Percentiles rank a stretch among this genome's conserved stretches.
These are phyloP conservation scores for Hypoxylon lenormandii DNA, from an alignment of 495 filamentous ascomycete species.

Conservation along the genomic window DNA sequence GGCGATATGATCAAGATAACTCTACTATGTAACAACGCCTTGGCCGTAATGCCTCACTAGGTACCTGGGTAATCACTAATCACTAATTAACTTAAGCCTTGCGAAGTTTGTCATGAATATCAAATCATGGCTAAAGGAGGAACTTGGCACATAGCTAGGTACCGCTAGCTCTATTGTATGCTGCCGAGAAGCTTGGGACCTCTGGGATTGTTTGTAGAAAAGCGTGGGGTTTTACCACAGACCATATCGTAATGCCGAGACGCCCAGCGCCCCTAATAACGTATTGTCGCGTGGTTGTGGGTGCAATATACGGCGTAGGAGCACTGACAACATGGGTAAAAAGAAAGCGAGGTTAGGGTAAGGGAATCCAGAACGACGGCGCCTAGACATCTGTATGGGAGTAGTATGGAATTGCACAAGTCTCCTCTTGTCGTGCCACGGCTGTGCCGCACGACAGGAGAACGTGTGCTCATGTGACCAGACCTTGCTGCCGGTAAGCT, in stretches of 20 bases:
- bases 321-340: slow-evolving; percentile 17
- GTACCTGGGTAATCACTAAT: no score
- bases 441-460: slow-evolving; percentile 23
- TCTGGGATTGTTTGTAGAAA: slow-evolving; percentile 6
- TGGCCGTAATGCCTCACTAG: background rate
- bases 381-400: slow-evolving; percentile 10
- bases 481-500: slow-evolving; percentile 38
- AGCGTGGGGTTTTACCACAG: slow-evolving; percentile 24
- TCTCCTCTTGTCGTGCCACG: slow-evolving; percentile 10
- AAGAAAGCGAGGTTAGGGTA: no score
- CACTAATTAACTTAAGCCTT: background rate
- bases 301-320: slow-evolving; percentile 13
- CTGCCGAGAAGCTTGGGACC: slow-evolving; percentile 15
- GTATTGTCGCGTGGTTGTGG: slow-evolving; percentile 18
- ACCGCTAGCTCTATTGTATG: slow-evolving; percentile 9
- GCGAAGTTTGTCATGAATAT: background rate
- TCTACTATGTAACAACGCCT: background rate
- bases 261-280: slow-evolving; percentile 10
- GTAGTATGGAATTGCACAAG: slow-evolving; percentile 7
- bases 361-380: slow-evolving; percentile 14
- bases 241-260: slow-evolving; percentile 26
- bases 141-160: background rate
- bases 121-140: background rate
- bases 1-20: background rate
- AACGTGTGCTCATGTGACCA: slow-evolving; percentile 43